Conservation (phyloP, 257 asterid genomes). For the Anisodus tanguticus region DNA sequence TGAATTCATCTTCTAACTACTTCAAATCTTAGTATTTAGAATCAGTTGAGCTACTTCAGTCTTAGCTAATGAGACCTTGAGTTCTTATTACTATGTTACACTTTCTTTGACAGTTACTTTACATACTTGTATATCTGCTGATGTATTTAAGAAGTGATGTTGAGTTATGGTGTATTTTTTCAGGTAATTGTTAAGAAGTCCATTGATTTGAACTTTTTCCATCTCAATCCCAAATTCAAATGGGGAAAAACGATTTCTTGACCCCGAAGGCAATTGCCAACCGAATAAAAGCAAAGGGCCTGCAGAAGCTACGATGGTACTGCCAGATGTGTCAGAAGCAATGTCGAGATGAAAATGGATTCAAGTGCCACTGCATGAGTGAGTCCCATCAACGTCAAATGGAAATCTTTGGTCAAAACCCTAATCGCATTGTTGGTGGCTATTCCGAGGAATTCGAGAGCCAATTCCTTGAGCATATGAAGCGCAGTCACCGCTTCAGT, state of each 20-base stretch:
- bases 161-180: neutral
- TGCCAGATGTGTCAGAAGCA: conserved; percentile 98
- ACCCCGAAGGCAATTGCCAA: conserved; percentile 96
- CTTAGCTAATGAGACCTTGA: neutral
- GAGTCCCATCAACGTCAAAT: conserved; percentile 96
- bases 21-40: no score
- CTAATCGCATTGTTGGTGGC: conserved; percentile 68
- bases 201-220: neutral
- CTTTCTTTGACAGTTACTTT: neutral
- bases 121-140: neutral
- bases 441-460: conserved; percentile 82
- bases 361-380: conserved; percentile 96
- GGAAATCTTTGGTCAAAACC: conserved; percentile 89
- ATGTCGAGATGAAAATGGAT: conserved; percentile 95
- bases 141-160: neutral
- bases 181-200: neutral
- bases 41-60: neutral
- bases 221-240: conserved; percentile 3
- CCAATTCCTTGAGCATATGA: conserved; percentile 81
- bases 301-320: conserved; percentile 92
- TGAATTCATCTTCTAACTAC: no score
- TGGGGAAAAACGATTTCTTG: conserved; percentile 88
- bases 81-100: neutral
- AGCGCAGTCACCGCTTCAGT: conserved; percentile 84
- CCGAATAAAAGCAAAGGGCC: conserved; percentile 78